Conservation (phyloP, 768 basidiomycete genomes). For the Amanita exitialis region DNA sequence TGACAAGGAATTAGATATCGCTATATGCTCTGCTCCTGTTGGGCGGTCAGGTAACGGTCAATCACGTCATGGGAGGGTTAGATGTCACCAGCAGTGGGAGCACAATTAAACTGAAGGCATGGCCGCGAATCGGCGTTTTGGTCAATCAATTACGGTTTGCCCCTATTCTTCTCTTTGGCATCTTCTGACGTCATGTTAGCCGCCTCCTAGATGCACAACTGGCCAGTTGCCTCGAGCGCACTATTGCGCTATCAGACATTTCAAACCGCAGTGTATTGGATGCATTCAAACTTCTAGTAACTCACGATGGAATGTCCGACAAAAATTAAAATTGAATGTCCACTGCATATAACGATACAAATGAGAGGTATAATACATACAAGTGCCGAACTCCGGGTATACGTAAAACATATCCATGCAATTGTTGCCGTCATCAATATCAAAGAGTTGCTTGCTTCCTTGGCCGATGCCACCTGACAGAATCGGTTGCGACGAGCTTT, state of each 20-base stretch:
- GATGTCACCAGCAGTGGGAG: slow-evolving; percentile 45
- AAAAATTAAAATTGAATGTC: slow-evolving; percentile 6
- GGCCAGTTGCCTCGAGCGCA: slow-evolving; percentile 52
- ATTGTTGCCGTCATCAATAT: background rate
- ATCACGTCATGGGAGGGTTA: slow-evolving; percentile 75
- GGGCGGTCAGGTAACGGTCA: slow-evolving; percentile 68
- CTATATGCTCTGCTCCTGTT: slow-evolving; percentile 81
- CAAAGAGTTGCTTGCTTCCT: background rate
- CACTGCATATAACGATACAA: background rate
- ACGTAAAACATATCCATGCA: background rate
- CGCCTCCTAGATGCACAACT: slow-evolving; percentile 64
- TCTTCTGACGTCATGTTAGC: slow-evolving; percentile 21
- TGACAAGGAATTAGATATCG: slow-evolving; percentile 46
- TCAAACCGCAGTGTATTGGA: background rate
- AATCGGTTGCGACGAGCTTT: background rate
- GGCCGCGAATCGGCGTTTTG: slow-evolving; percentile 86
- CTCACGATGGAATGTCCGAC: slow-evolving; percentile 21
- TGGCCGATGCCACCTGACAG: background rate
- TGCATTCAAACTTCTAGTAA: slow-evolving; percentile 13
- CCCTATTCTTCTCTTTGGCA: background rate
- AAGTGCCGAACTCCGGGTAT: background rate
- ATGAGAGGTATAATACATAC: background rate
- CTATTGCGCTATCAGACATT: slow-evolving; percentile 25
- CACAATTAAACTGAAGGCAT: slow-evolving; percentile 58
- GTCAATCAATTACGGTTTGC: slow-evolving; percentile 76